Conservation (phyloP, 257 asterid species). For the Solanum tacnaense region DNA sequence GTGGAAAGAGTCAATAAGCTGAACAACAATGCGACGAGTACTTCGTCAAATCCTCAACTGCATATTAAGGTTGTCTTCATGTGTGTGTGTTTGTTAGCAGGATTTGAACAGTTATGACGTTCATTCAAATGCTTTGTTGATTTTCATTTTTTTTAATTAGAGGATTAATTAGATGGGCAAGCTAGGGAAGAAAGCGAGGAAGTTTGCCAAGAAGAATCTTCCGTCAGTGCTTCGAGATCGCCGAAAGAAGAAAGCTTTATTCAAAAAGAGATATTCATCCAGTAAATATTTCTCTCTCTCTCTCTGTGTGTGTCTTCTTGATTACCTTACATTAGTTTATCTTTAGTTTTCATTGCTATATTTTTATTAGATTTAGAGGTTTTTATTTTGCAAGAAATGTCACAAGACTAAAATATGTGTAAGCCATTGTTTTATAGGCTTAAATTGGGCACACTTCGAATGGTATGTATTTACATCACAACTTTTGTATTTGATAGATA, state of each 20-base stretch:
- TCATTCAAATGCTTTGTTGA: neutral
- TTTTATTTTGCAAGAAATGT: neutral
- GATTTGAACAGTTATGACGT: neutral
- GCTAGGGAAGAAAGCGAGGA: slow-evolving; percentile 89
- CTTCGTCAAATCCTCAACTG: neutral
- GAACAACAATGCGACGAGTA: neutral
- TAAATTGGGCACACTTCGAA: neutral
- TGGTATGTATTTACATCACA: neutral
- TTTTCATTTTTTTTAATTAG: neutral
- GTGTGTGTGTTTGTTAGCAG: neutral
- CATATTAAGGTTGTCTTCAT: neutral
- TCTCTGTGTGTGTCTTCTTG: neutral
- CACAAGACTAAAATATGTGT: neutral
- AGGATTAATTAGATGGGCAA: slow-evolving; percentile 44
- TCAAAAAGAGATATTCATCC: slow-evolving; percentile 55
- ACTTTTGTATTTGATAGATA: neutral
- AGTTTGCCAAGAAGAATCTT: slow-evolving; percentile 90
- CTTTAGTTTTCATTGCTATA: neutral
- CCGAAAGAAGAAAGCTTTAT: slow-evolving; percentile 58
- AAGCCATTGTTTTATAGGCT: neutral
- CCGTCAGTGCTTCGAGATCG: slow-evolving; percentile 60
- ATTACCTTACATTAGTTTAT: neutral
- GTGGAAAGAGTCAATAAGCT: neutral
- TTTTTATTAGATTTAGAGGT: neutral
- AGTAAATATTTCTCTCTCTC: slow-evolving; percentile 5